Percentiles rank a stretch among this genome's conserved stretches.
Evolutionary conservation across 75 land plant genomes (phyloP).

Genomic region (Pinus albicaulis): DNA sequence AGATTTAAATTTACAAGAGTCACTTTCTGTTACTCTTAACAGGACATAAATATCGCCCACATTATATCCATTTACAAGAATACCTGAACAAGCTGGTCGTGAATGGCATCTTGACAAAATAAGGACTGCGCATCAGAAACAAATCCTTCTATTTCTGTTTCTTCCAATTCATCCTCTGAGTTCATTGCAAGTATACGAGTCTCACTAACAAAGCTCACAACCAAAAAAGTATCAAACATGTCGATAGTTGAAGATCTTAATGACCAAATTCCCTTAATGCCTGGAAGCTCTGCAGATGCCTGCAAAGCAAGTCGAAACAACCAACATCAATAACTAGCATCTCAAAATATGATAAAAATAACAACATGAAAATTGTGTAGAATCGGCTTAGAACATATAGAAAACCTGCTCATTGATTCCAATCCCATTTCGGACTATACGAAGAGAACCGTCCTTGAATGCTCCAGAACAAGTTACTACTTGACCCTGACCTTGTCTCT

Average conservation of each 20-base stretch:
- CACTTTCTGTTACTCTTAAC: too few relatives aligned
- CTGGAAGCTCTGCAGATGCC: constrained; percentile 99
- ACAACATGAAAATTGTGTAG: background rate
- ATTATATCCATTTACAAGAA: background rate
- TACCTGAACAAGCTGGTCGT: constrained; percentile 95
- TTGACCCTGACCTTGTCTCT: constrained; percentile 99
- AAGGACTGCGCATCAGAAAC: constrained; percentile 82
- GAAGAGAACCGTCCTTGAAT: constrained; percentile 98
- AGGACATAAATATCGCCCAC: too few relatives aligned
- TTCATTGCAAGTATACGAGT: constrained; percentile 99
- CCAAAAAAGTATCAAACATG: constrained; percentile 90
- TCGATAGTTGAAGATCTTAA: constrained; percentile 72
- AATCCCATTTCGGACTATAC: constrained; percentile 97
- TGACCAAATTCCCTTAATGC: constrained; percentile 99
- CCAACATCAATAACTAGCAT: background rate
- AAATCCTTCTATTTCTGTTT: constrained; percentile 98
- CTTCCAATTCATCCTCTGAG: constrained; percentile 93
- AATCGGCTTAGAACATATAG: background rate
- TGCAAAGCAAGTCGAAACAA: constrained; percentile 18
- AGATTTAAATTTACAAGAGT: too few relatives aligned
- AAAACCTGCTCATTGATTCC: constrained; percentile 98
- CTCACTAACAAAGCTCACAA: constrained; percentile 97
- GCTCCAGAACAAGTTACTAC: constrained; percentile 99
- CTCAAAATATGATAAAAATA: background rate
- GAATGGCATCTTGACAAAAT: constrained; percentile 86